These are phyloP conservation scores for Endotrypanum monterogeii DNA, from an alignment of 208 protist species.

Conservation along the genomic window DNA sequence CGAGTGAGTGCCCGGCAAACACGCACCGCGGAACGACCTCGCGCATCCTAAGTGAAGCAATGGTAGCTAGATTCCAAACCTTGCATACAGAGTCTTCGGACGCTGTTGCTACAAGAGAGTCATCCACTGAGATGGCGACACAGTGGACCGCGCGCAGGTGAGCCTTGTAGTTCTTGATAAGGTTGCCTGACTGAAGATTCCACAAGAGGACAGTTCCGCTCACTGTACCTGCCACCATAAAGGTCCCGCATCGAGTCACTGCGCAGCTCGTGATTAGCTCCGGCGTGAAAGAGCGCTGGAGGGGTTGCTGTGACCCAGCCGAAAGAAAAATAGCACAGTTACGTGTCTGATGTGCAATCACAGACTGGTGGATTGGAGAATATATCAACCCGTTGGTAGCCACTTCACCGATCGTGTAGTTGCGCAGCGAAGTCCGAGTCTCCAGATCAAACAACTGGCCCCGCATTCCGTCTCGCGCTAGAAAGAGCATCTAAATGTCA, in stretches of 20 bases:
- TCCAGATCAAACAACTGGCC: constrained; percentile 62
- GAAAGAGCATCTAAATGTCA: constrained; percentile 62
- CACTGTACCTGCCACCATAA: constrained; percentile 59
- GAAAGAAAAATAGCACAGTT: constrained; percentile 67
- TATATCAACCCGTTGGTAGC: constrained; percentile 43
- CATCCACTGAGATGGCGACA: constrained; percentile 53
- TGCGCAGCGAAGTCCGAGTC: constrained; percentile 47
- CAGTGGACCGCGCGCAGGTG: constrained; percentile 64
- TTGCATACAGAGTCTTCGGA: constrained; percentile 81
- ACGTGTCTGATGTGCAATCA: constrained; percentile 58
- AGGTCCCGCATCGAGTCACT: constrained; percentile 60
- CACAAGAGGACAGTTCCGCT: constrained; percentile 75
- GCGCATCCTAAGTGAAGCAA: constrained; percentile 35
- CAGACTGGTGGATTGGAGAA: constrained; percentile 34
- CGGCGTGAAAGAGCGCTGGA: constrained; percentile 71
- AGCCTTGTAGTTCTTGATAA: constrained; percentile 61
- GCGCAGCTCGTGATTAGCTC: constrained; percentile 57
- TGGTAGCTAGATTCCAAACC: constrained; percentile 56
- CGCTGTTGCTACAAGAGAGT: constrained; percentile 66
- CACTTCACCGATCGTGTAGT: constrained; percentile 41
- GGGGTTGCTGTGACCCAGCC: constrained; percentile 62
- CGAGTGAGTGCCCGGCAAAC: constrained; percentile 76
- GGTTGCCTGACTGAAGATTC: constrained; percentile 67
- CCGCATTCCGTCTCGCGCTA: constrained; percentile 47
- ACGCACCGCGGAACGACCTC: constrained; percentile 33